Percentiles rank a stretch among this genome's conserved stretches.
These are phyloP conservation scores for Lactarius quietus DNA, from an alignment of 768 basidiomycete species.

Conservation along the genomic window DNA sequence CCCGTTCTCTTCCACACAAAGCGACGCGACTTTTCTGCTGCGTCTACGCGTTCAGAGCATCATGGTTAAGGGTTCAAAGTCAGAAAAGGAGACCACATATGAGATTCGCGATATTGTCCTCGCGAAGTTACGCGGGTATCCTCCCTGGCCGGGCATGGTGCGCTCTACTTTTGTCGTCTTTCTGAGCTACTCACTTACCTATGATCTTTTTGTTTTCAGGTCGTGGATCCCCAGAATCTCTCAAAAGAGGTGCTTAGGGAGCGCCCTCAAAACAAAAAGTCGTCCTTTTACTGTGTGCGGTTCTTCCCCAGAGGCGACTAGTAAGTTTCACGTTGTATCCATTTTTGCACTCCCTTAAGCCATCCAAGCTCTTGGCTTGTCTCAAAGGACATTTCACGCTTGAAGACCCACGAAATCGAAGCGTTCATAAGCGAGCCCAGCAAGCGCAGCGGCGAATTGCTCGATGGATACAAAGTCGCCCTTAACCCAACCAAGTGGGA, in stretches of 20 bases:
- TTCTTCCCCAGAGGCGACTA: constrained; percentile 96
- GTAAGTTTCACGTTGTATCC: constrained; percentile 49
- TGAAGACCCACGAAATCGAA: constrained; percentile 78
- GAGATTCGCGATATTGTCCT: constrained; percentile 81
- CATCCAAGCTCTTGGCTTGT: constrained; percentile 74
- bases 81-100: constrained; percentile 46
- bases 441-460: constrained; percentile 74
- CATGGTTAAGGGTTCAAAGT: constrained; percentile 39
- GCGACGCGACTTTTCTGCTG: background rate
- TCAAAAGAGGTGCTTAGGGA: constrained; percentile 61
- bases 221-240: constrained; percentile 70
- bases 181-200: constrained; percentile 10
- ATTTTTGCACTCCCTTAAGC: constrained; percentile 20
- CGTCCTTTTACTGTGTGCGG: constrained; percentile 64
- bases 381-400: constrained; percentile 74
- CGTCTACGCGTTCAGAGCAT: constrained; percentile 23
- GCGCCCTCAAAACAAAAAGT: constrained; percentile 71
- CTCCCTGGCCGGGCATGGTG: constrained; percentile 94
- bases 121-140: constrained; percentile 90
- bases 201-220: constrained; percentile 42
- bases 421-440: constrained; percentile 73
- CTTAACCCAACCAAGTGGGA: constrained; percentile 71
- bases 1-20: background rate
- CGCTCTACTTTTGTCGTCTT: constrained; percentile 38
- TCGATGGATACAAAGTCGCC: constrained; percentile 72